Base-by-base conservation (phyloP, 2,329 filamentous ascomycete species). In the Xylariaceae sp. region DNA sequence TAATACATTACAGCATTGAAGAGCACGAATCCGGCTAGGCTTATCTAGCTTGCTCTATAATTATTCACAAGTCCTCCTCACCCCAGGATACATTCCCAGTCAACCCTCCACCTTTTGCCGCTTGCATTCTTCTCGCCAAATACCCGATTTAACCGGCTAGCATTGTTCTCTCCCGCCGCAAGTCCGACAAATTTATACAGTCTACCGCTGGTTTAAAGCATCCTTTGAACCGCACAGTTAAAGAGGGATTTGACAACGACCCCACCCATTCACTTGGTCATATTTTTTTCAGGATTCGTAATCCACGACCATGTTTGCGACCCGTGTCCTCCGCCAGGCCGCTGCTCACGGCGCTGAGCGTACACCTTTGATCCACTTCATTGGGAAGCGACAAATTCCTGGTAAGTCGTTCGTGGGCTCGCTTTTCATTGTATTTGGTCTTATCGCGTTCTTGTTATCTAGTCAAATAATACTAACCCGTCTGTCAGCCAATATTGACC, bases 401-500 rank as follows among this genome's bases (percentile, higher is more conserved):
- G 69, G 81, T 85, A 74, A 56, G 80, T 36, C 18, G 9, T 16
- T 34, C 15, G 15, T 36, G 7, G 10, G 21, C 21, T 21, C n/a
- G 13, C 13, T 19, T 32, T 15, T 29, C 10, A 30, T 19, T 4
- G 5, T 29, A 15, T 3, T 5, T 29, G 22, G 3, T 16, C 32
- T 18, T n/a, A 18, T 15, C 1, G 41, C 15, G 19, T 39, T 30
- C 45, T 34, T 16, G 1, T 1, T 19, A 12, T 16, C 16, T 51
- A 4, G 12, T 40, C 15, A 41, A 26, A 26, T 16, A 6, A 32
- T 37, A 34, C 64, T 69, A 52, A 69, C 53, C 52, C 59, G 26
- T 41, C 15, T 22, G 16, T 30, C 72, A 90, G 87, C 85, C 64
- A 73, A 77, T 54, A 67, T 90, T 67, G 87, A 91, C 77, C 87